Evolutionary conservation across 2,329 filamentous ascomycete species (phyloP), one percentile per base, ranked within the genome.

Genomic region (Fusarium praegraminearum): DNA sequence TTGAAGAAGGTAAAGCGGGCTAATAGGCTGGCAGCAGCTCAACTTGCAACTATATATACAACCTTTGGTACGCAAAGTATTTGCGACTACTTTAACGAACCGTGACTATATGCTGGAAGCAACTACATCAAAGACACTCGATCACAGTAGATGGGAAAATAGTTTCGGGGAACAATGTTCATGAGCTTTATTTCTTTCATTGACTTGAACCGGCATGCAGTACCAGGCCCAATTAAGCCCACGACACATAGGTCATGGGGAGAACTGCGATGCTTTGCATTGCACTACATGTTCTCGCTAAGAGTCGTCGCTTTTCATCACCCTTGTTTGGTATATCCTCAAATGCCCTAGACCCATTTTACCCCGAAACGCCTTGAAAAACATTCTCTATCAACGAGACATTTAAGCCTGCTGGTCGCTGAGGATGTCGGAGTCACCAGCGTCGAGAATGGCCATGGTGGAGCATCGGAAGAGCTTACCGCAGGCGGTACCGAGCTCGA

Each of bases 391-490:
- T 64, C 71, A 58, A 46, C 52, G 32, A 50, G 51, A 55, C 52
- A 70, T 69, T 84, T 90, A 91, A 78, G 87, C 84, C 80, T 86
- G 83, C 82, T 90, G 89, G 83, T 93, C 90, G 84, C 86, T 91
- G 78, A 99, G 89, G 84, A 99, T 99, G 85, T 99, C 96, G 76
- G 93, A 97, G 90, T 98, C 92, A 90, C 95, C 96, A 82, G 94
- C 94, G 85, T 99, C 96, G 76, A 98, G 87, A 81, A 98, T 92
- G 78, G 94, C 91, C 92, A 99, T 97, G 84, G 94, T 97, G 76
- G 93, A 95, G 90, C 93, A 97, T 78, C 94, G 90, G 92, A 97
- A 99, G 81, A 99, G 92, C 89, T 98, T 98, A 88, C 96, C 96
- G 87, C 94, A 98, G 77, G 94, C 94, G 81, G 94, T 98, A 80